A percentile compares a stretch with the other conserved stretches of the same genome.
phyloP scores from a whole-genome alignment of 495 filamentous ascomycete species.

The Trichoderma orchidacearum region DNA sequence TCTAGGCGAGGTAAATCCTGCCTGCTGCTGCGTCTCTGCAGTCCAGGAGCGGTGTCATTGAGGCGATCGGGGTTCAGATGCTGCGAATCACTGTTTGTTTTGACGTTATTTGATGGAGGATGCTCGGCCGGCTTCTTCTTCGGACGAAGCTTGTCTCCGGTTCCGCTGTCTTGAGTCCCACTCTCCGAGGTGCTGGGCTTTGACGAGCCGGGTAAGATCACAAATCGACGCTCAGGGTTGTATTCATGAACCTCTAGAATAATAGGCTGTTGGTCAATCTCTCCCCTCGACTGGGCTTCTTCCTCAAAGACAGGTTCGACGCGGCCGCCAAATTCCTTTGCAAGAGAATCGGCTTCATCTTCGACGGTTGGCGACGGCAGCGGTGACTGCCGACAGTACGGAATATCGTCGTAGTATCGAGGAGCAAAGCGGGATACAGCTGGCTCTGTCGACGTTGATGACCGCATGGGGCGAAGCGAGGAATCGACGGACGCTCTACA shows the following conservation, averaged over 20 bases:
- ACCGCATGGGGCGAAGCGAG: not conserved
- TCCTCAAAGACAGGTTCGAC: conserved; percentile 15
- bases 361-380: conserved; percentile 30
- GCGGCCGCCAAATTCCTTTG: conserved; percentile 22
- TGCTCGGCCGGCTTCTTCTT: conserved; percentile 9
- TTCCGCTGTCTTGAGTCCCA: not conserved
- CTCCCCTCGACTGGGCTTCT: conserved; percentile 26
- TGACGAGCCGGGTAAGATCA: conserved; percentile 18
- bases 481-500: not conserved
- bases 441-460: not conserved
- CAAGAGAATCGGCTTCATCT: conserved; percentile 29
- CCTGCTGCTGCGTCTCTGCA: conserved; percentile 13
- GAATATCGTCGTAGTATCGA: not conserved
- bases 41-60: not conserved
- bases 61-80: not conserved
- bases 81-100: not conserved
- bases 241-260: conserved; percentile 24
- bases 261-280: conserved; percentile 27
- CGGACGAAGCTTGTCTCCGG: conserved; percentile 7
- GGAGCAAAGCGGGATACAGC: not conserved
- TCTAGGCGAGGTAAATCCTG: conserved; percentile 22
- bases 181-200: conserved; percentile 10
- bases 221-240: conserved; percentile 34
- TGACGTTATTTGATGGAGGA: not conserved
- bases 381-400: conserved; percentile 6